Conservation (phyloP, 2,329 filamentous ascomycete genomes). For the Pseudocercospora musae region DNA sequence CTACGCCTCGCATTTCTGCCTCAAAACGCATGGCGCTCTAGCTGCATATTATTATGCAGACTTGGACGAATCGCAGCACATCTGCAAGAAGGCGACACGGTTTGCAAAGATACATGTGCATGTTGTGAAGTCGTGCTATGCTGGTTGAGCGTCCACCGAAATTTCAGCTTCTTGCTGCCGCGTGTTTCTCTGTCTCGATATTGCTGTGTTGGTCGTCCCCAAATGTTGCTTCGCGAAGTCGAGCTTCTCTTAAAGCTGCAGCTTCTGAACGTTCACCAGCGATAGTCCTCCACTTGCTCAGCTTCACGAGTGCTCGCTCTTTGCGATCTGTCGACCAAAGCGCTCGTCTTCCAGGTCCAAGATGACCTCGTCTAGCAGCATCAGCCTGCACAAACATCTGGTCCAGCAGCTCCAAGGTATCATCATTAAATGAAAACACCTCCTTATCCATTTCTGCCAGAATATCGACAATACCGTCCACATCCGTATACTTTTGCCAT, state of each 20-base stretch:
- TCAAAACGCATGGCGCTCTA: too few relatives aligned
- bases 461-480: constrained; percentile 52
- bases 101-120: too few relatives aligned
- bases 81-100: too few relatives aligned
- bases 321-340: constrained; percentile 39
- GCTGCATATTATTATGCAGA: too few relatives aligned
- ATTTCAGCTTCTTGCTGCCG: too few relatives aligned
- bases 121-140: too few relatives aligned
- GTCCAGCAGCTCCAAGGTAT: constrained; percentile 43
- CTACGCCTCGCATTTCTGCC: background rate
- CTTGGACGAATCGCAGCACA: too few relatives aligned
- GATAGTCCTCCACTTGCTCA: constrained; percentile 16
- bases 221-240: too few relatives aligned
- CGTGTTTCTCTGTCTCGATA: too few relatives aligned
- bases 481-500: constrained; percentile 61
- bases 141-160: too few relatives aligned
- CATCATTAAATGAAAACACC: constrained; percentile 56
- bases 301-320: constrained; percentile 30
- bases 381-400: constrained; percentile 33
- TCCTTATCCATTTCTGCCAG: constrained; percentile 64
- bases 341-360: constrained; percentile 22
- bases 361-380: constrained; percentile 25
- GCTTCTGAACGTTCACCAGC: constrained; percentile 5
- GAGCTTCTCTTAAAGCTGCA: constrained; percentile 5
- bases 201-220: too few relatives aligned